Evolutionary conservation across 257 asterid genomes (phyloP).

Genomic region (Datura wrightii): DNA sequence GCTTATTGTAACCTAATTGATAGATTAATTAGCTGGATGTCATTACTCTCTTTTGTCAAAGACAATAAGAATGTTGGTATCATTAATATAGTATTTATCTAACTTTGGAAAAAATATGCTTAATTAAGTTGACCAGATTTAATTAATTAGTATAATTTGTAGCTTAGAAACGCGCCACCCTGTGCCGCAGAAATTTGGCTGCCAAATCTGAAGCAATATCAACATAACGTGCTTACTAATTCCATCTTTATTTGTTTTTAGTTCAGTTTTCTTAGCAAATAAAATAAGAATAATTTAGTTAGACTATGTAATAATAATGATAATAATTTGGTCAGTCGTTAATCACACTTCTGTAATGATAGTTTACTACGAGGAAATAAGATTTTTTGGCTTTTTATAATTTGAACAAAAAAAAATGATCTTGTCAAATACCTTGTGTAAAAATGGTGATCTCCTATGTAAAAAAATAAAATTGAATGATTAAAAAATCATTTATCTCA

Average conservation of each 20-base stretch:
- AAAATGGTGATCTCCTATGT: no score
- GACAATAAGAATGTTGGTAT: background rate
- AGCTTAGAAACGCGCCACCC: background rate
- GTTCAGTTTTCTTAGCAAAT: constrained; percentile 14
- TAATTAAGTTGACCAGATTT: background rate
- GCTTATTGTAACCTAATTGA: background rate
- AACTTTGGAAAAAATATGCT: background rate
- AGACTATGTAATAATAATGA: background rate
- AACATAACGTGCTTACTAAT: background rate
- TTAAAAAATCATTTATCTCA: no score
- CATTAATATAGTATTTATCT: background rate
- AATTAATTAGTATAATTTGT: background rate
- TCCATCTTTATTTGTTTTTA: background rate
- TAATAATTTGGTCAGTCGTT: background rate
- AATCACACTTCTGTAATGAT: no score
- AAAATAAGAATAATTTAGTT: background rate
- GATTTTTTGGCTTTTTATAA: no score
- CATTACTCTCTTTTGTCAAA: constrained; percentile 12
- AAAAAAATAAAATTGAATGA: no score
- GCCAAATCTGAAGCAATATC: background rate
- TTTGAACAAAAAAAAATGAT: no score
- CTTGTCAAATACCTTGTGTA: no score
- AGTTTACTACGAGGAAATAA: no score
- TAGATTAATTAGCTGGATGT: background rate
- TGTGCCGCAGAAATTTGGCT: constrained; percentile 22